Base-by-base conservation (phyloP, 2,329 filamentous ascomycete genomes). In the Thyridium curvatum region DNA sequence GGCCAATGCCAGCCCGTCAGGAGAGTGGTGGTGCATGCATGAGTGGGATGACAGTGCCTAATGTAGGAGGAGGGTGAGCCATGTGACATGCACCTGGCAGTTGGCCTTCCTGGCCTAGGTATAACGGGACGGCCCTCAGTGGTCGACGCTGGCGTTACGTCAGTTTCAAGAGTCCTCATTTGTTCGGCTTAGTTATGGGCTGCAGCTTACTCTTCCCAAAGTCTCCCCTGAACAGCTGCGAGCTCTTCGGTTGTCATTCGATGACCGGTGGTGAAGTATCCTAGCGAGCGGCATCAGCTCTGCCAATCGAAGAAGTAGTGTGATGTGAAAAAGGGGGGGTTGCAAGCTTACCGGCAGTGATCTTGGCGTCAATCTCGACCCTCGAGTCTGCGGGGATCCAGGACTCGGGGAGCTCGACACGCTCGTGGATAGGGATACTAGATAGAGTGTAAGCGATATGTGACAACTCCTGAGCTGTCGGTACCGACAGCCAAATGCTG, bases 331-430 rank as follows among this genome's bases (percentile, higher is more conserved):
- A n/a, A n/a, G n/a, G 21, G 21, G 21, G 21, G 21, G 21, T 26
- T 10, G 21, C 21, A 26, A 26, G 66, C 79, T 64, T 66, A 88
- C 85, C 93, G 44, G 91, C 89, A 52, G 91, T 93, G 58, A 97
- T 96, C 71, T 97, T 97, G 42, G 93, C 93, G 62, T 97, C 93
- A 55, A 97, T 98, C 63, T 98, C 93, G n/a, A 97, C 93, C 49
- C 91, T 75, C 38, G 89, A 94, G 64, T 97, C 93, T 46, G 83
- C 86, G 12, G 93, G 93, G 52, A 97, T 96, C 77, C 93, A 81
- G 26, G 93, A 85, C 48, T 94, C 88, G 4, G 91, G 93, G 47
- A 97, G 87, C 44, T 94, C 89, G 35, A 97, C 82, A 44, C 90
- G 78, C 66, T 96, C 89, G 53, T 84, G 74, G 51, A 96, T 96